Evolutionary conservation across 768 basidiomycete species (phyloP), one percentile per base, ranked within the genome.

Genomic region (Chalciporus pseudorubinellus): DNA sequence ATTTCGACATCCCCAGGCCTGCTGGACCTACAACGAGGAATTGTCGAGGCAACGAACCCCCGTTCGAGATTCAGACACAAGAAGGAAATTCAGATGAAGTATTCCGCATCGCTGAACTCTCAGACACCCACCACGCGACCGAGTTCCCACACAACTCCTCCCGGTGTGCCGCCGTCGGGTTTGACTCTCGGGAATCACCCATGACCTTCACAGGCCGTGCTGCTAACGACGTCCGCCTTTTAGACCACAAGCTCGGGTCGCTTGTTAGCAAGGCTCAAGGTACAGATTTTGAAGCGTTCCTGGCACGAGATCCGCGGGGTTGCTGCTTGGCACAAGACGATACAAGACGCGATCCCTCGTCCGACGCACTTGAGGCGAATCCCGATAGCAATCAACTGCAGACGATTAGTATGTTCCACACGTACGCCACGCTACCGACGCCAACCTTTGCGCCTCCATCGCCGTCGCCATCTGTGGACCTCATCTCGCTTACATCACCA

Each of bases 361-460:
- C 50, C 39, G 29, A 40, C 19, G 28, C 28, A 28, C 50, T 53
- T 41, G 45, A 57, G 52, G 56, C 56, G 43, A 57, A 67, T 41
- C 29, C 33, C 28, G 52, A 58, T 28, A 61, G 43, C 40, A 57
- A 68, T 34, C 64, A 60, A 19, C 8, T 24, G 9, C 4, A 50
- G 49, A 56, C 28, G 26, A 34, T 51, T 52, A 49, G 61, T 44
- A 52, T 64, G 36, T 61, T 54, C 49, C 47, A 57, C 39, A 58
- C 64, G 21, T 70, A 54, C 57, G 56, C 68, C 48, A 62, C 66
- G 38, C 46, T 69, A 12, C 57, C 57, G 8, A 55, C 62, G 14
- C 70, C 64, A 21, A 50, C 51, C 29, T 61, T 69, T 22, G 61
- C 69, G 16, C 57, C 61, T 39, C 70, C 64, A 51, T 66, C 66